Percentiles rank a stretch among this genome's conserved stretches.
These are phyloP conservation scores for Candida anglica DNA, from an alignment of 805 yeast genomes.

Conservation along the genomic window DNA sequence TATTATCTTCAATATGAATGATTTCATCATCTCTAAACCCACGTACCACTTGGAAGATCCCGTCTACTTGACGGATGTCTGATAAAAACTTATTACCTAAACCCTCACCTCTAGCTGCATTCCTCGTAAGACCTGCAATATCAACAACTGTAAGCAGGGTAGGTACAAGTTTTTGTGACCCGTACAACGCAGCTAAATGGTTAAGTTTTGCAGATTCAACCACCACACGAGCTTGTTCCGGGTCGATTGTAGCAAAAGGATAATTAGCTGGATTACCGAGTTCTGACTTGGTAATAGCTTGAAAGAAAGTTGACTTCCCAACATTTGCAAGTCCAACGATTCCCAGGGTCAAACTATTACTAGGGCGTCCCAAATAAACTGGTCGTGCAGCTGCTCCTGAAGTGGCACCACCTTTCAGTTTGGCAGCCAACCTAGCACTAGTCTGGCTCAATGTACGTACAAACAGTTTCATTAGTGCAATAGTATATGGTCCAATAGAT, in stretches of 20 bases:
- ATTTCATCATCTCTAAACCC: conserved; percentile 63
- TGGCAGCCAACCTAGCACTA: no score
- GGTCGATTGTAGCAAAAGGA: conserved; percentile 76
- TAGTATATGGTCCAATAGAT: no score
- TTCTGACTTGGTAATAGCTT: conserved; percentile 54
- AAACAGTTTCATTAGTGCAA: no score
- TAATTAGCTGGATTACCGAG: conserved; percentile 55
- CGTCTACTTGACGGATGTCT: conserved; percentile 69
- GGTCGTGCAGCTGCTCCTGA: no score
- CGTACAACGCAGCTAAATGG: conserved; percentile 43
- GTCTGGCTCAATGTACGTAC: no score
- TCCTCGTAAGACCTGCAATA: conserved; percentile 67
- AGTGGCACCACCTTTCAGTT: no score
- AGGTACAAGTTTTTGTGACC: conserved; percentile 49
- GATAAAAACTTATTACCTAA: conserved; percentile 70
- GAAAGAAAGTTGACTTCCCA: conserved; percentile 43
- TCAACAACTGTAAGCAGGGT: conserved; percentile 58
- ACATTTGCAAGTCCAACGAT: conserved; percentile 64
- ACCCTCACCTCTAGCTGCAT: conserved; percentile 63
- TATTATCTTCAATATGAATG: conserved; percentile 57
- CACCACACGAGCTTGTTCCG: conserved; percentile 57
- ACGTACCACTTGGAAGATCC: conserved; percentile 65
- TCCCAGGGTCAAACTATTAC: conserved; percentile 37
- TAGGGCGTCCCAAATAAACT: conserved; percentile 27
- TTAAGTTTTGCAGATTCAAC: conserved; percentile 52